Base-by-base conservation (phyloP, 1,139 yeast species). In the Yamadazyma siamensis region DNA sequence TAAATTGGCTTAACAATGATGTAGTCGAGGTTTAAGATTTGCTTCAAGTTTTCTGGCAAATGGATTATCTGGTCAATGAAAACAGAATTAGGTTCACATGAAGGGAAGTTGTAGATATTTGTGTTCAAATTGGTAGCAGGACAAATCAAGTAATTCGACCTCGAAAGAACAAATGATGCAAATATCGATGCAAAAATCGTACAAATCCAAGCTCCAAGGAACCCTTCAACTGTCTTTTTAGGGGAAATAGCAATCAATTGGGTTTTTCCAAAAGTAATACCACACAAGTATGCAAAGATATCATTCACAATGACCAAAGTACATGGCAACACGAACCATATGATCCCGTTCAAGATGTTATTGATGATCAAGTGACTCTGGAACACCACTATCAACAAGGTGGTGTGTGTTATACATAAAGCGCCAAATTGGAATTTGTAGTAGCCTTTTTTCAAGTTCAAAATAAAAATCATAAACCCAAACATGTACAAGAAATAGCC, bases 141-240 rank as follows among this genome's bases (percentile, higher is more conserved):
- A 56, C 99, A 91, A 42, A 84, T 86, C 64, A 91, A 65, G 58
- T 83, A 91, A 50, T 75, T 74, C 41, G 77, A 80, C 34, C 76
- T 72, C 25, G 84, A 67, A 41, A 88, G 66, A 30, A 82, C 50
- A 43, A 73, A 74, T 3, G 94, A 73, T 34, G 88, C 70, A 8
- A 80, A 31, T 25, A 85, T 60, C 3, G 94, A 88, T 38, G 86
- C 80, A 28, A 84, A 40, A 6, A 86, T 80, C 9, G 99, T 91
- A 55, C 94, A 89, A 30, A 87, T 61, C 98, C 98, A 91, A 14
- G 97, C 99, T 32, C 99, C 99, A 27, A 89, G 63, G 52, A 91
- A 91, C 3, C 99, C 99, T 61, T 91, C 99, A 16, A 89, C 89
- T 1, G 99, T 91, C 63, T 91, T 91, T 59, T 91, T 91, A 31